Base-by-base conservation (phyloP, 805 yeast genomes). In the Saccharomycopsis microspora region DNA sequence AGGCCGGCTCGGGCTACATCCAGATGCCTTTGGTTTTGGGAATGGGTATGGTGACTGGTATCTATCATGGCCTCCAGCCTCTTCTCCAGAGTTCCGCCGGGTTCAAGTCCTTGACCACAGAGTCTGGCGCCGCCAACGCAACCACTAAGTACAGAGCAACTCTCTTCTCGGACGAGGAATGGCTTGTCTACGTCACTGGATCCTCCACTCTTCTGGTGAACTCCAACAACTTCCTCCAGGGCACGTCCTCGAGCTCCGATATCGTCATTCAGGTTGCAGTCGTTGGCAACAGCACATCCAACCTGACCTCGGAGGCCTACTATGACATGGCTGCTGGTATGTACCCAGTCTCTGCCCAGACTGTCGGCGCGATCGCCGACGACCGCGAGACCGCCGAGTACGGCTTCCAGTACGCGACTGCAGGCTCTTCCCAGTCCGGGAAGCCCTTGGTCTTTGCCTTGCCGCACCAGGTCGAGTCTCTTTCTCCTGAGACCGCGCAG, bases 11-110 rank as follows among this genome's bases (percentile, higher is more conserved):
- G 10, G 76, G 76, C 42, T 68, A 64, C 34, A 59, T 80, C 45
- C 66, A 66, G 34, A 60, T 75, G 37, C 89, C 90, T 3, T 58
- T 84, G 47, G 84, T 82, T 4, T 89, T 83, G 62, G 97, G 97
- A 47, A 44, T 44, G 72, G 96, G 96, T 5, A 78, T 85, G 53
- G 76, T 85, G 10, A 82, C 95, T 33, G 85, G 80, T 31, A 63
- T 74, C 30, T 81, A 74, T 53, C 70, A 73, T 58, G 72, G 72
- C 41, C 63, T 80, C 56, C 68, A 69, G 32, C 83, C 87, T 2
- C 60, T 64, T 50, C 54, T 83, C 30, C 69, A 72, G n/a, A 75
- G 85, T 29, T 72, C 70, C 32, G 82, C 83, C 31, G 95, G 94
- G 0, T 67, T 84, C 46, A 75, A 72, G 51, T 65, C 66, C 19